Percentiles rank a stretch among this genome's conserved stretches.
Evolutionary conservation across 441 rosid genomes (phyloP).

Genomic region (Kokia cookei): DNA sequence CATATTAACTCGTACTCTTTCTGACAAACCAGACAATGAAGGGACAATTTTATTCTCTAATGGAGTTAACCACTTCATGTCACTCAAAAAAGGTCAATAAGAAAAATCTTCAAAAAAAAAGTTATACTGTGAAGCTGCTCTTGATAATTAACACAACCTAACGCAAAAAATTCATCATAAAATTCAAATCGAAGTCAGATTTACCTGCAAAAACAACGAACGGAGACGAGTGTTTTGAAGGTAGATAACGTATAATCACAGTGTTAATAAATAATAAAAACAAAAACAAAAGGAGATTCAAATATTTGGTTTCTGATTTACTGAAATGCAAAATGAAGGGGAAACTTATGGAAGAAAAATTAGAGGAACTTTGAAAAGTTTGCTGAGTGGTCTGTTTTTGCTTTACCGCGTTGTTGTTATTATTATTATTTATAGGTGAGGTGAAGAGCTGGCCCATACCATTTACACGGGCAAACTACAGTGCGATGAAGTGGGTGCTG

Average conservation of each 20-base stretch:
- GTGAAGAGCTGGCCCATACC: neutral
- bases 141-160: neutral
- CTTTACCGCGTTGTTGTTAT: neutral
- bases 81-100: neutral
- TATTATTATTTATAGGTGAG: neutral
- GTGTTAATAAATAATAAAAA: neutral
- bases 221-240: neutral
- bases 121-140: neutral
- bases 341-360: neutral
- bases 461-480: neutral
- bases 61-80: neutral
- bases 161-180: neutral
- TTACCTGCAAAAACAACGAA: neutral
- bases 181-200: neutral
- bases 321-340: neutral
- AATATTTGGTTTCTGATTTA: neutral
- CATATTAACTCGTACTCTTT: neutral
- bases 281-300: neutral
- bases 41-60: neutral
- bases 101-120: neutral
- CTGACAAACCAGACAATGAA: neutral
- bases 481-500: neutral
- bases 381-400: neutral
- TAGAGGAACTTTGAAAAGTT: neutral
- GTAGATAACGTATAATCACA: neutral